Base-by-base conservation (phyloP, 164 flowering plant genomes). In the Akebia trifoliata region DNA sequence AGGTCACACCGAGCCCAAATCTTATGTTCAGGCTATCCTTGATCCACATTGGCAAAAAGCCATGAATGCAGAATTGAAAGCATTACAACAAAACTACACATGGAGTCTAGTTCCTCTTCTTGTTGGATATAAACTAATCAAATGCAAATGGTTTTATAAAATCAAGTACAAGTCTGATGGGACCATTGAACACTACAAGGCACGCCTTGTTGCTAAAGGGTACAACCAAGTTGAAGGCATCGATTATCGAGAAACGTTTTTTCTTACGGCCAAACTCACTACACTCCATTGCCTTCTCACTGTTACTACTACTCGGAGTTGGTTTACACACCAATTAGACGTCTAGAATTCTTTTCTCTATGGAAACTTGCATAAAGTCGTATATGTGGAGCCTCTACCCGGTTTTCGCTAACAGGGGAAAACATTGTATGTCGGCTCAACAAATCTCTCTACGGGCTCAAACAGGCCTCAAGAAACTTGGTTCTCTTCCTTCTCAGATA, bases 201-300 rank as follows among this genome's bases (percentile, higher is more conserved):
- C n/a, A n/a, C n/a, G n/a, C n/a, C n/a, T n/a, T n/a, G n/a, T n/a
- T n/a, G n/a, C n/a, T n/a, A n/a, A n/a, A n/a, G n/a, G n/a, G n/a
- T 22, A 25, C 28, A 26, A 8, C 17, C 25, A 22, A 17, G 21
- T 17, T 44, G 48, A 44, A 21, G 48, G 22, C 21, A 44, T 44
- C 17, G 48, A 44, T 44, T 44, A 44, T n/a, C 48, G 17, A 2
- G 48, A 44, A 6, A n/a, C 56, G 0, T 36, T 52, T 32, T 34
- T 40, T n/a, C 56, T 26, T 1, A 35, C 25, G 12, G 56, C 56
- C 15, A 52, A 32, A 8, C 40, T 52, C 56, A 52, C 56, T 31
- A 52, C 40, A 1, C 26, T 51, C 20, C 38, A 20, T 9, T 52
- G 42, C n/a, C 26, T 52, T 15, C 40, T 32, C 34, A 26, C 56